Evolutionary conservation across 1,139 yeast genomes (phyloP).

Genomic region (Saccharomyces pastorianus): DNA sequence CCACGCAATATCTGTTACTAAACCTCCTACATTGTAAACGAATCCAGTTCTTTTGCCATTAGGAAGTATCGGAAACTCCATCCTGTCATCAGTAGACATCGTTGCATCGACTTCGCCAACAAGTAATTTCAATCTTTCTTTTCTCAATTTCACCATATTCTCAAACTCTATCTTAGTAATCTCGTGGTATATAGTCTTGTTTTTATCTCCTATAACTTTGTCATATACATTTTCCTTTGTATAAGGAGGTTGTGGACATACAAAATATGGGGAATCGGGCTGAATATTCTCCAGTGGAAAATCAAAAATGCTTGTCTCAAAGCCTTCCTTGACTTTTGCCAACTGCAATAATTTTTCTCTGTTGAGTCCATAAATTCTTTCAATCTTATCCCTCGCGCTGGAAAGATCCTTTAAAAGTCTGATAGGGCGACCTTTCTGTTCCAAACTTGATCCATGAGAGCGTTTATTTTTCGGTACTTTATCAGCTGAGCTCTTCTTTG

Average conservation of each 20-base stretch:
- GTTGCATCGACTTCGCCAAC: slow-evolving; percentile 18
- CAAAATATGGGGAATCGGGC: slow-evolving; percentile 14
- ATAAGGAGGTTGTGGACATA: slow-evolving; percentile 10
- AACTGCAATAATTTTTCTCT: slow-evolving; percentile 30
- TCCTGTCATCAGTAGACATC: slow-evolving; percentile 15
- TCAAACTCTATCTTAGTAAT: slow-evolving; percentile 13
- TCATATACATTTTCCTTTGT: slow-evolving; percentile 7
- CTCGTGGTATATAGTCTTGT: slow-evolving; percentile 6
- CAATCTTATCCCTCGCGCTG: slow-evolving; percentile 34
- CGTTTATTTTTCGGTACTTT: slow-evolving; percentile 1
- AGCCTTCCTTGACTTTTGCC: slow-evolving; percentile 32
- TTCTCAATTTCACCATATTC: slow-evolving; percentile 14
- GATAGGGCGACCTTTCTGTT: slow-evolving; percentile 20
- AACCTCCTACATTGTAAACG: slow-evolving; percentile 48
- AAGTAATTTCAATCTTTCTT: slow-evolving; percentile 12
- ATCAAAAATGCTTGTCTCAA: slow-evolving; percentile 33
- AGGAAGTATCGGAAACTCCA: slow-evolving; percentile 29
- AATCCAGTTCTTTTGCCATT: slow-evolving; percentile 37
- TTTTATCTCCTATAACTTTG: slow-evolving; percentile 17
- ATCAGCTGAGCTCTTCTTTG: not conserved
- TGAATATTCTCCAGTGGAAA: slow-evolving; percentile 20
- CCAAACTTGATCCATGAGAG: slow-evolving; percentile 8
- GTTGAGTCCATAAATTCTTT: slow-evolving; percentile 34
- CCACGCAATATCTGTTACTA: slow-evolving; percentile 52
- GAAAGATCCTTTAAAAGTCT: slow-evolving; percentile 30